phyloP scores from a whole-genome alignment of 225 moss, liverwort and hornwort genomes.

The Thuidium tamariscinum region DNA sequence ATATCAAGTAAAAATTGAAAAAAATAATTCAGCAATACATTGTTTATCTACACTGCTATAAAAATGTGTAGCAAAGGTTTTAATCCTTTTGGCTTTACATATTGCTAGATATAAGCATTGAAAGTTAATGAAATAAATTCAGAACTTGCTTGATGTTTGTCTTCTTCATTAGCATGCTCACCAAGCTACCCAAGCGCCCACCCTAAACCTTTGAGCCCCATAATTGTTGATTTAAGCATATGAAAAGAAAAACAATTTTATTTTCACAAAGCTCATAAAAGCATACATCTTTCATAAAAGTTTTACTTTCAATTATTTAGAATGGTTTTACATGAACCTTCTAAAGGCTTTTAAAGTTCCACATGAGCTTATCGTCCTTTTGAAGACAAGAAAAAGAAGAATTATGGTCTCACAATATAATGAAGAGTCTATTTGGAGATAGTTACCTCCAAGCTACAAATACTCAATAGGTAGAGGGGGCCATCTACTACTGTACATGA shows the following conservation, averaged over 20 bases:
- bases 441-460: too few relatives aligned
- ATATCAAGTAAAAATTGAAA: neutral
- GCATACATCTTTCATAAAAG: fast-evolving
- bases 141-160: fast-evolving
- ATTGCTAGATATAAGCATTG: neutral
- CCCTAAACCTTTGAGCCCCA: fast-evolving
- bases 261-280: neutral
- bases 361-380: fast-evolving
- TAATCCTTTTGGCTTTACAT: fast-evolving
- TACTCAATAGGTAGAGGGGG: too few relatives aligned
- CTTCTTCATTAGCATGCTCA: fast-evolving
- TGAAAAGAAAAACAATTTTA: too few relatives aligned
- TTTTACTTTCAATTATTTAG: neutral
- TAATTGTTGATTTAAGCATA: neutral
- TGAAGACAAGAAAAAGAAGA: neutral
- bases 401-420: too few relatives aligned
- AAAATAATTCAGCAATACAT: too few relatives aligned
- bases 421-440: too few relatives aligned
- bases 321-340: neutral
- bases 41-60: neutral
- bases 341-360: neutral
- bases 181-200: too few relatives aligned
- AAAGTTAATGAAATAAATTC: neutral
- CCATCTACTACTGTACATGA: too few relatives aligned
- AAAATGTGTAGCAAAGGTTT: too few relatives aligned